A percentile compares a stretch with the other conserved stretches of the same genome.
phyloP scores from a whole-genome alignment of 352 stramenopile genomes.

The Phytophthora sansomeana region DNA sequence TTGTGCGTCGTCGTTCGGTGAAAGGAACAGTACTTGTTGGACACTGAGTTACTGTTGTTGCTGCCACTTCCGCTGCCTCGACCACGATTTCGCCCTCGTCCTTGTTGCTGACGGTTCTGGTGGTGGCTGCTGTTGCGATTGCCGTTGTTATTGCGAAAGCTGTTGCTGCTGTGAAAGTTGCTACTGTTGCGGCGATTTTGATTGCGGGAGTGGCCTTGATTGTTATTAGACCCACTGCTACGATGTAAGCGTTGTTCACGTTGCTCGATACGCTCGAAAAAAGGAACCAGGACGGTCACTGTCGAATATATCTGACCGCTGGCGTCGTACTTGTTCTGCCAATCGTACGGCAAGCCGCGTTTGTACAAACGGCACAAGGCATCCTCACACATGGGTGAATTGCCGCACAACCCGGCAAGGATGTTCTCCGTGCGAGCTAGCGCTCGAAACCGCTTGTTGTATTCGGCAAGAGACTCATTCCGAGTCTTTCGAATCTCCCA shows the following conservation, averaged over 20 bases:
- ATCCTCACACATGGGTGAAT: slow-evolving; percentile 6
- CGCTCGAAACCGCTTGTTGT: slow-evolving; percentile 14
- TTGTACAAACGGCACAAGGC: slow-evolving; percentile 19
- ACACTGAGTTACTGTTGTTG: not conserved
- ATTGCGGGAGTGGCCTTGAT: not conserved
- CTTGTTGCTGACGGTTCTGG: not conserved
- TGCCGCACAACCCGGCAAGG: not conserved
- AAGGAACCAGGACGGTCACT: slow-evolving; percentile 1
- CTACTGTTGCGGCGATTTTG: not conserved
- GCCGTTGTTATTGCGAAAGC: too few relatives aligned
- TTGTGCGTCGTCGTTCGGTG: slow-evolving; percentile 13
- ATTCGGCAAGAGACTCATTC: slow-evolving; percentile 1
- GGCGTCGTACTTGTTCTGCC: slow-evolving; percentile 21
- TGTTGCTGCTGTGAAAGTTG: too few relatives aligned
- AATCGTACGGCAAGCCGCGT: slow-evolving; percentile 11
- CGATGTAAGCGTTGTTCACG: slow-evolving; percentile 9
- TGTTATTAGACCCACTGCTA: not conserved
- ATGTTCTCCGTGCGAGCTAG: slow-evolving; percentile 1
- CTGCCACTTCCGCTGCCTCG: not conserved
- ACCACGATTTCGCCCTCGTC: not conserved
- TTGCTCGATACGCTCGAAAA: slow-evolving; percentile 16
- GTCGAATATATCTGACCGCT: slow-evolving; percentile 7
- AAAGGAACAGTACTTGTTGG: slow-evolving; percentile 22
- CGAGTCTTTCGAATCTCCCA: slow-evolving; percentile 4
- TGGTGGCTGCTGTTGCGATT: not conserved